Evolutionary conservation across 2,329 filamentous ascomycete genomes (phyloP).

Genomic region (Botryotinia convoluta): DNA sequence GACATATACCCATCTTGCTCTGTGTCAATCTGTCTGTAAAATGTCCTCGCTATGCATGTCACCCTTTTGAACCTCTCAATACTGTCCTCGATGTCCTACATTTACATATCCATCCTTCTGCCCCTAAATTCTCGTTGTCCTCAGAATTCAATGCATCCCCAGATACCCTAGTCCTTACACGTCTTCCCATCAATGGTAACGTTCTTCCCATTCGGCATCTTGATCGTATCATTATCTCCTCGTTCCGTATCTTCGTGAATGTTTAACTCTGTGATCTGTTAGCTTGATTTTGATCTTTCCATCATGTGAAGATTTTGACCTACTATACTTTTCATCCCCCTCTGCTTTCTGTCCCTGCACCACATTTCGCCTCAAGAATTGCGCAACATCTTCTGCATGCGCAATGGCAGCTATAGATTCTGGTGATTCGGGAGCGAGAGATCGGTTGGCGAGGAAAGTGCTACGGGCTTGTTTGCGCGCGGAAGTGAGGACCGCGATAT

Average conservation of each 20-base stretch:
- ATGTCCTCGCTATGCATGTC: background rate
- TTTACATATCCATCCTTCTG: background rate
- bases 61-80: background rate
- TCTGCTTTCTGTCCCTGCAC: slow-evolving; percentile 70
- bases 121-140: background rate
- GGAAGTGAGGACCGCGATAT: slow-evolving; percentile 64
- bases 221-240: slow-evolving; percentile 90
- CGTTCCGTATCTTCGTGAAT: slow-evolving; percentile 91
- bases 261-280: slow-evolving; percentile 61
- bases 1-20: background rate
- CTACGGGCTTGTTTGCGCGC: slow-evolving; percentile 70
- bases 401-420: slow-evolving; percentile 64
- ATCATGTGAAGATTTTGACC: slow-evolving; percentile 37
- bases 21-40: background rate
- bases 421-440: slow-evolving; percentile 55
- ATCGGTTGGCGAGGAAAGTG: slow-evolving; percentile 67
- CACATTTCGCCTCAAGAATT: slow-evolving; percentile 76
- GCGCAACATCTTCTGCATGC: slow-evolving; percentile 79
- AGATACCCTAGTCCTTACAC: slow-evolving; percentile 3
- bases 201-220: slow-evolving; percentile 47
- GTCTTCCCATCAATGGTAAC: slow-evolving; percentile 38
- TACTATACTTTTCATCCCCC: slow-evolving; percentile 57
- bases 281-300: slow-evolving; percentile 2
- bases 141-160: background rate
- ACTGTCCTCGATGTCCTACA: background rate